These are phyloP conservation scores for Colletotrichum sojae DNA, from an alignment of 2,329 filamentous ascomycete genomes.

Conservation along the genomic window DNA sequence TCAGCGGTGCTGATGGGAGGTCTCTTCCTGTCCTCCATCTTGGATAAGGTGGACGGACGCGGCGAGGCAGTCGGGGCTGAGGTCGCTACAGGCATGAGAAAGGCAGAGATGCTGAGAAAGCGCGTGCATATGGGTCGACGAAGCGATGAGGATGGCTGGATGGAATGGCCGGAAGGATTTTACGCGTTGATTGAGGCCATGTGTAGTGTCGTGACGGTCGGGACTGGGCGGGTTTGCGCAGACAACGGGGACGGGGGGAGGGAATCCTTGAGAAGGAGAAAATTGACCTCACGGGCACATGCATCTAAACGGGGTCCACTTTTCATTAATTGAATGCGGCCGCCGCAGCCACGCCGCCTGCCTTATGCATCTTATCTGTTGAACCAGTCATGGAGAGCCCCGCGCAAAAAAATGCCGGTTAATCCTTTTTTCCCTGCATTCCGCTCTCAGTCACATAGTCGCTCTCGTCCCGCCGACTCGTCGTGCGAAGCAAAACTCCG, in stretches of 20 bases:
- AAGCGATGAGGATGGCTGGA: constrained; percentile 20
- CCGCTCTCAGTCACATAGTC: constrained; percentile 11
- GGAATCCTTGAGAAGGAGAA: constrained; percentile 37
- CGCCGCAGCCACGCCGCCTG: no score
- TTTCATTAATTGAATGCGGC: no score
- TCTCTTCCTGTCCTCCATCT: constrained; percentile 99
- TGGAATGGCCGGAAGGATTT: constrained; percentile 6
- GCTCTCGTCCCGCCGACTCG: constrained; percentile 9
- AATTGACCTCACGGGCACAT: constrained; percentile 47
- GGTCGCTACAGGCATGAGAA: constrained; percentile 92
- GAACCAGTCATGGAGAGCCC: constrained; percentile 38
- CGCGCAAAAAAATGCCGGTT: constrained; percentile 32
- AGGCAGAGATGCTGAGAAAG: constrained; percentile 43
- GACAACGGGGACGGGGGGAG: constrained; percentile 18
- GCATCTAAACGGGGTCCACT: no score
- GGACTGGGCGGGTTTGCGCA: constrained; percentile 29
- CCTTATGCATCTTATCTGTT: constrained; percentile 47
- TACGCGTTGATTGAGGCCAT: constrained; percentile 34
- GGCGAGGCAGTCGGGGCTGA: constrained; percentile 74
- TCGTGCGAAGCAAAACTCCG: constrained; percentile 16
- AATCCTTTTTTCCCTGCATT: constrained; percentile 33
- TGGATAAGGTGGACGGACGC: constrained; percentile 86
- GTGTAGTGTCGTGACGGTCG: constrained; percentile 30
- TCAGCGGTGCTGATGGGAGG: constrained; percentile 84
- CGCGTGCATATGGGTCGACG: constrained; percentile 32